A percentile compares a stretch with the other conserved stretches of the same genome.
These are phyloP conservation scores for Hura crepitans DNA, from an alignment of 441 rosid species.

Conservation along the genomic window DNA sequence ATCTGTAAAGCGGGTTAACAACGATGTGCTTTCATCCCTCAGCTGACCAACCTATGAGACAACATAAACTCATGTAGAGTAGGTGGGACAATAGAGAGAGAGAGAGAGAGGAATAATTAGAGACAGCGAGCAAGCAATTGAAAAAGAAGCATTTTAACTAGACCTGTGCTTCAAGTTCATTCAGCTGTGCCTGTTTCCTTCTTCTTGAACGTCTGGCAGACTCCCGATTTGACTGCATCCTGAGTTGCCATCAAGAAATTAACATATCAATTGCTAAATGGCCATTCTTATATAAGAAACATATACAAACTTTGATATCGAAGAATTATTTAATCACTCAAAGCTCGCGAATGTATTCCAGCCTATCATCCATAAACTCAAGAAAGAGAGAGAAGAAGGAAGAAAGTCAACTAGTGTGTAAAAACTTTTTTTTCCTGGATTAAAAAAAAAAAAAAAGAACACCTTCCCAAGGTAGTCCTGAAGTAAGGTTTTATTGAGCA, in stretches of 20 bases:
- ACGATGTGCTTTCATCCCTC: slow-evolving; percentile 67
- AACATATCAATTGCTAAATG: slow-evolving; percentile 11
- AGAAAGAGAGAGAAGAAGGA: not conserved
- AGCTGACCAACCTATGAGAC: slow-evolving; percentile 67
- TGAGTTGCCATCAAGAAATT: slow-evolving; percentile 29
- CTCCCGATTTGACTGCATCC: slow-evolving; percentile 95
- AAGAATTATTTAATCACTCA: slow-evolving; percentile 11
- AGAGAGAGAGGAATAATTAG: not conserved
- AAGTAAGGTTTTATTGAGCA: slow-evolving; percentile 5
- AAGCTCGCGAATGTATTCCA: slow-evolving; percentile 5
- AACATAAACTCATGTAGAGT: not conserved
- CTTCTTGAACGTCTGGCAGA: slow-evolving; percentile 95
- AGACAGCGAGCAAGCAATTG: slow-evolving; percentile 5
- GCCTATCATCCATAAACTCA: not conserved
- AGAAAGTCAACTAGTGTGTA: not conserved
- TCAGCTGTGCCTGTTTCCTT: slow-evolving; percentile 82
- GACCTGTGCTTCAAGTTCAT: slow-evolving; percentile 92
- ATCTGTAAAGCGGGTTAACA: slow-evolving; percentile 63
- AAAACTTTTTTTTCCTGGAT: not conserved
- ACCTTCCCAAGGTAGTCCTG: slow-evolving; percentile 7
- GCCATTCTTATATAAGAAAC: not conserved
- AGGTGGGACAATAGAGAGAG: not conserved
- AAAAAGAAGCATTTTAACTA: slow-evolving; percentile 6
- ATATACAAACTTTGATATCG: slow-evolving; percentile 11
- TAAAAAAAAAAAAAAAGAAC: not conserved